Evolutionary conservation across 371 early-diverging fungal species (phyloP), one percentile per base, ranked within the genome.

Genomic region (Phascolomyces articulosus): DNA sequence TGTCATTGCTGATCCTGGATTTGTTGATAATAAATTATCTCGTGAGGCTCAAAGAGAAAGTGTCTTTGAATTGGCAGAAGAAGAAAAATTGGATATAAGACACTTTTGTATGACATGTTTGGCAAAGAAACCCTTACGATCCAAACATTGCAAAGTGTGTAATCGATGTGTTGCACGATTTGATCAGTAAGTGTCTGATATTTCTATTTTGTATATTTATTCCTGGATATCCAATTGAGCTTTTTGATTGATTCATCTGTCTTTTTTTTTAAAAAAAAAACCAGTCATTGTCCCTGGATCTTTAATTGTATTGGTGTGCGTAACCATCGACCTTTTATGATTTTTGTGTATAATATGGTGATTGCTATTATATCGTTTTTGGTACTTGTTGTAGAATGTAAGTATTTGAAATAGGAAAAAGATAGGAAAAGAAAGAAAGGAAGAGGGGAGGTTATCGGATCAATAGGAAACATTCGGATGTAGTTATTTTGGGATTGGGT

Each of bases 131-230:
- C 99, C 99, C 18, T 71, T 98, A 62, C 83, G 99, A 28, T 95
- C 97, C 20, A 99, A 99, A 78, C 99, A 99, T 68, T 99, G 99
- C 81, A 91, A 90, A 64, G 81, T 92, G 41, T 99, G 99, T 73
- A 89, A 96, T 68, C 89, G 94, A 55, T 99, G 99, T 75, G 96
- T 99, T 4, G 94, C 96, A n/a, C 89, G 89, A 63, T 98, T 99
- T 84, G 99, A 99, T 69, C 99, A 99, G 89, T 89, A 85, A 77
- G 85, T 79, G 10, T 20, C 10, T 24, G 18, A 10, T 49, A n/a
- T 40, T 57, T 18, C 2, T 9, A 34, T 34, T 0, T 0, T 34
- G 0, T 34, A 9, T 0, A 34, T 34, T 60, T 29, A 41, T 26
- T 24, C 28, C 4, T 40, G 24, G 18, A 23, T n/a, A 59, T 47